Conservation (phyloP, 2,329 filamentous ascomycete species). For the Penicillium sp. region DNA sequence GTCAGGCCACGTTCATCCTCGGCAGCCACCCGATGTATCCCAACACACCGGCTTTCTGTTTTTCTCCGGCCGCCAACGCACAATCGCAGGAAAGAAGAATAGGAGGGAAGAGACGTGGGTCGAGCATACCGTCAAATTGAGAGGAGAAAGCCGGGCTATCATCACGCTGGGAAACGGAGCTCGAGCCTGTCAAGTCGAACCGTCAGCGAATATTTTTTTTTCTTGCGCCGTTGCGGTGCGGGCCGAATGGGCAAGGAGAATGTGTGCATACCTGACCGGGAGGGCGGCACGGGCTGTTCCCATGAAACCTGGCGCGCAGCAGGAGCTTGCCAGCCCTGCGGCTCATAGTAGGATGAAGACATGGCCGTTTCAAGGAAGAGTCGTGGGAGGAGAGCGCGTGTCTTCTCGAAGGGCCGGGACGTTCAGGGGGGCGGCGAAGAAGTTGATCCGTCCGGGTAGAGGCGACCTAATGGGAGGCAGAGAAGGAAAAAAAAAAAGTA, state of each 20-base stretch:
- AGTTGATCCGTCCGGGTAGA: constrained; percentile 33
- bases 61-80: background rate
- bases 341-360: constrained; percentile 75
- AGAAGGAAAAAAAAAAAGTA: constrained; percentile 24
- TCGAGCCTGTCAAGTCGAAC: constrained; percentile 62
- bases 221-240: constrained; percentile 1
- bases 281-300: constrained; percentile 73
- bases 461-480: constrained; percentile 28
- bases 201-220: constrained; percentile 15
- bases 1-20: constrained; percentile 2
- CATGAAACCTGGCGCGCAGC: constrained; percentile 66
- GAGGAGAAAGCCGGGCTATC: constrained; percentile 78
- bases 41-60: background rate
- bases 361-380: constrained; percentile 27
- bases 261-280: constrained; percentile 65
- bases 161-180: constrained; percentile 72
- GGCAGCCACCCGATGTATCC: background rate
- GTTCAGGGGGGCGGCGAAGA: constrained; percentile 32
- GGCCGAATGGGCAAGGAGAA: constrained; percentile 5
- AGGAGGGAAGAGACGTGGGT: background rate
- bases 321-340: constrained; percentile 65
- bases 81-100: background rate
- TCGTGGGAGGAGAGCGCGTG: constrained; percentile 11
- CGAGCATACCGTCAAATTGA: constrained; percentile 80
- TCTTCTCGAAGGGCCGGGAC: constrained; percentile 24